Conservation (phyloP, 2,329 filamentous ascomycete genomes). For the Clarireedia sp. region DNA sequence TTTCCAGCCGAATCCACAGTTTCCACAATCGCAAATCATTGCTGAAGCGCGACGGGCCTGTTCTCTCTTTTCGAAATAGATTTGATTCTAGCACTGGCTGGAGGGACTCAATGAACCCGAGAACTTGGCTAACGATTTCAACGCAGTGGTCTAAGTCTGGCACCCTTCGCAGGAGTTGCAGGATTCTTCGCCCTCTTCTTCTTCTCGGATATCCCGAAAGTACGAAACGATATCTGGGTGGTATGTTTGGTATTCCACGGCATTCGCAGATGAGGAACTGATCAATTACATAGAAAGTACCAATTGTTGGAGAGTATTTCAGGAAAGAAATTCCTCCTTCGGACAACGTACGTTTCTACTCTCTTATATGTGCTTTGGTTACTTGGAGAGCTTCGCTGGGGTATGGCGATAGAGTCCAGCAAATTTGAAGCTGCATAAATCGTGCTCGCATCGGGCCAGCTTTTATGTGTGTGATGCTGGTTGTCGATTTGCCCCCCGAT, state of each 20-base stretch:
- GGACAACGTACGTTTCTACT: slow-evolving; percentile 48
- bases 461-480: too few relatives aligned
- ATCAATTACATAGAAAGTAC: slow-evolving; percentile 40
- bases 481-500: too few relatives aligned
- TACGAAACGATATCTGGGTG: slow-evolving; percentile 51
- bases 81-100: too few relatives aligned
- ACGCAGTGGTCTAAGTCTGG: slow-evolving; percentile 43
- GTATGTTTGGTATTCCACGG: slow-evolving; percentile 31
- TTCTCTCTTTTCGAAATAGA: not conserved
- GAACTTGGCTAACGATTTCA: slow-evolving; percentile 2
- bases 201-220: slow-evolving; percentile 54
- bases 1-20: not conserved
- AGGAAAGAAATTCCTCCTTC: slow-evolving; percentile 47
- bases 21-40: too few relatives aligned
- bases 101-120: not conserved
- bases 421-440: not conserved
- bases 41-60: not conserved
- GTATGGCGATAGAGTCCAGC: too few relatives aligned
- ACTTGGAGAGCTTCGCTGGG: not conserved
- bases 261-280: not conserved
- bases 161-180: slow-evolving; percentile 49
- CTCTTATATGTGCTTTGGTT: not conserved
- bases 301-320: slow-evolving; percentile 44
- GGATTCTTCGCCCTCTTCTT: slow-evolving; percentile 48
- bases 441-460: too few relatives aligned